Conservation (phyloP, 768 basidiomycete genomes). For the Rhodotorula toruloides region DNA sequence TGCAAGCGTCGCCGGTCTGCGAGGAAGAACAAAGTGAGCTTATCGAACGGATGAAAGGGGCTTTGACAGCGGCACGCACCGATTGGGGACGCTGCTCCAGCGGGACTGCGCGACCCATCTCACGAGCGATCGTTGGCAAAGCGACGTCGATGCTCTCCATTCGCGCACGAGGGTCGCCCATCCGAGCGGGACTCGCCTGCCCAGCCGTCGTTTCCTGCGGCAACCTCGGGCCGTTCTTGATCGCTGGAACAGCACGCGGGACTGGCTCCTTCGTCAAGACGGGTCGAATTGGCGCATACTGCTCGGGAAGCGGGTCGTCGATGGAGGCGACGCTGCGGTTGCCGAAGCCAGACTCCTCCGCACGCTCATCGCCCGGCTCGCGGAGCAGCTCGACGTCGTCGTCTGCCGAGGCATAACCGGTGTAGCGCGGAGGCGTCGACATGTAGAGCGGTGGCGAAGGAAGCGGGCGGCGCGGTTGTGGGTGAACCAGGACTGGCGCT, state of each 20-base stretch:
- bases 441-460: neutral
- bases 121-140: neutral
- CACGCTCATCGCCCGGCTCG: neutral
- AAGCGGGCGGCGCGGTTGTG: constrained; percentile 18
- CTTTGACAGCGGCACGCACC: no score
- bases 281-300: neutral
- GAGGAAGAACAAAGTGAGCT: no score
- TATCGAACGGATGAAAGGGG: neutral
- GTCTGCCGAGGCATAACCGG: neutral
- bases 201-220: neutral
- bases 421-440: neutral
- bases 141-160: constrained; percentile 20
- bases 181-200: constrained; percentile 13
- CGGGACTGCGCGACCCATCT: constrained; percentile 6
- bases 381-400: neutral
- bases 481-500: neutral
- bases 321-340: neutral
- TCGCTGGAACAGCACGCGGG: neutral
- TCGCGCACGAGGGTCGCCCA: constrained; percentile 8
- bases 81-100: neutral
- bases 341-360: neutral
- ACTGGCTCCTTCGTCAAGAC: neutral
- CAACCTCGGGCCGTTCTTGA: neutral
- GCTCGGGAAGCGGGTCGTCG: constrained; percentile 25
- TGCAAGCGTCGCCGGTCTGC: neutral